These are phyloP conservation scores for Citrus maxima DNA, from an alignment of 345 rosid species.

Conservation along the genomic window DNA sequence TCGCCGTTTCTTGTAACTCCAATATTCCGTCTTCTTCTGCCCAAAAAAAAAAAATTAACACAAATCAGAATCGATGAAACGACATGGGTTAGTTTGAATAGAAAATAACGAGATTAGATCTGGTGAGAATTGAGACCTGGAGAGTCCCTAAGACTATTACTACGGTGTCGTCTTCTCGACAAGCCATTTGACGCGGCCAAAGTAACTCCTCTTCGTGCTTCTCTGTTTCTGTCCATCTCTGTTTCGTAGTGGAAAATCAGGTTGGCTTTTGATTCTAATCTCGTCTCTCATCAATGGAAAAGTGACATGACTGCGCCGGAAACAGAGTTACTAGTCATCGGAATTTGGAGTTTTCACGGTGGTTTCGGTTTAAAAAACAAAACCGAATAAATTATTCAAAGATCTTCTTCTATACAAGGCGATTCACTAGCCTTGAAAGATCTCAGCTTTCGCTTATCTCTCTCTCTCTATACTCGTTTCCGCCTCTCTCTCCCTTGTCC, in stretches of 20 bases:
- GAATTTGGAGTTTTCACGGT: constrained; percentile 8
- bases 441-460: constrained; percentile 34
- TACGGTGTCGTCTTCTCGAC: constrained; percentile 75
- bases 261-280: constrained; percentile 10
- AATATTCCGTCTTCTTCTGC: constrained; percentile 78
- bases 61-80: not conserved
- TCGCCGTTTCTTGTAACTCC: constrained; percentile 75
- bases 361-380: constrained; percentile 6
- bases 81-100: not conserved
- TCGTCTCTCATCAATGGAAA: constrained; percentile 46
- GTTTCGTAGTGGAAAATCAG: constrained; percentile 22
- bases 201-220: constrained; percentile 64
- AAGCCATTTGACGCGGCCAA: constrained; percentile 70
- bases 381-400: constrained; percentile 1
- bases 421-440: constrained; percentile 24
- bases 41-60: not conserved
- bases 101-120: constrained; percentile 30
- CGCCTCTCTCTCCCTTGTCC: not conserved
- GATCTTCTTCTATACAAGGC: constrained; percentile 21
- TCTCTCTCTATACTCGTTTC: not conserved
- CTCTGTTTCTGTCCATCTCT: constrained; percentile 89
- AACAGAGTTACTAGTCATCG: constrained; percentile 9
- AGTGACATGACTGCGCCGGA: constrained; percentile 32
- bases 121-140: constrained; percentile 56
- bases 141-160: constrained; percentile 75